These are phyloP conservation scores for Cystobasidium tubakii DNA, from an alignment of 768 basidiomycete genomes.

Conservation along the genomic window DNA sequence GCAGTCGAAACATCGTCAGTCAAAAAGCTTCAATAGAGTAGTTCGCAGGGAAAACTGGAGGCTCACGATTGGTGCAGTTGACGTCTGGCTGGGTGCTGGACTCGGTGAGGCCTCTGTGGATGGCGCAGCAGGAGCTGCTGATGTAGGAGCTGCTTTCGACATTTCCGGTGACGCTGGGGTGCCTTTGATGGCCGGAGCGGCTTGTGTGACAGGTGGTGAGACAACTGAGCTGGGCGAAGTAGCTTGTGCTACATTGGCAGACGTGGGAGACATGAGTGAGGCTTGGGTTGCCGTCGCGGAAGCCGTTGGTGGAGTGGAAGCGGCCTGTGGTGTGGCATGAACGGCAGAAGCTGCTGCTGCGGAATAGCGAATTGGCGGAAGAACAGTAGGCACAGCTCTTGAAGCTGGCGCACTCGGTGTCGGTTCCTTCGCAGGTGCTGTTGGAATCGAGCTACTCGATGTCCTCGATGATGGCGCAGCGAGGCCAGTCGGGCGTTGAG, in stretches of 20 bases:
- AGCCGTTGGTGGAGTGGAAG: slow-evolving; percentile 51
- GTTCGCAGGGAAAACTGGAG: too few relatives aligned
- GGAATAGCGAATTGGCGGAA: slow-evolving; percentile 82
- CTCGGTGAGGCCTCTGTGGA: slow-evolving; percentile 39
- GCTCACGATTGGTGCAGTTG: neutral
- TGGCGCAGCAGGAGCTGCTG: slow-evolving; percentile 23
- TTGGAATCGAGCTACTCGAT: neutral
- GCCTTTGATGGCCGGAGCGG: neutral
- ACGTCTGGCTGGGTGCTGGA: slow-evolving; percentile 10
- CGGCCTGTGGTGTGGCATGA: slow-evolving; percentile 46
- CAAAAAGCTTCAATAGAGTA: too few relatives aligned
- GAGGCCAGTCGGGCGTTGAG: slow-evolving; percentile 29
- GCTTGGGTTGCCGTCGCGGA: slow-evolving; percentile 44
- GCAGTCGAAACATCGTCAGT: too few relatives aligned
- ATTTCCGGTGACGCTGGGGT: neutral
- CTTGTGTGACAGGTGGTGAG: neutral
- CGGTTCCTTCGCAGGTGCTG: slow-evolving; percentile 45
- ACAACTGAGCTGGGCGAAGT: neutral
- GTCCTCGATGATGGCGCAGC: slow-evolving; percentile 1
- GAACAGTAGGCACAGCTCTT: slow-evolving; percentile 39
- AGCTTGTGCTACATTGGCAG: neutral
- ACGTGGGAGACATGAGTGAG: slow-evolving; percentile 44
- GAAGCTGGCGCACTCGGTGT: slow-evolving; percentile 53
- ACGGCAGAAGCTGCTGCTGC: slow-evolving; percentile 75
- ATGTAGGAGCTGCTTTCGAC: neutral